Base-by-base conservation (phyloP, 1,284 basidiomycete species). In the Austropuccinia psidii region DNA sequence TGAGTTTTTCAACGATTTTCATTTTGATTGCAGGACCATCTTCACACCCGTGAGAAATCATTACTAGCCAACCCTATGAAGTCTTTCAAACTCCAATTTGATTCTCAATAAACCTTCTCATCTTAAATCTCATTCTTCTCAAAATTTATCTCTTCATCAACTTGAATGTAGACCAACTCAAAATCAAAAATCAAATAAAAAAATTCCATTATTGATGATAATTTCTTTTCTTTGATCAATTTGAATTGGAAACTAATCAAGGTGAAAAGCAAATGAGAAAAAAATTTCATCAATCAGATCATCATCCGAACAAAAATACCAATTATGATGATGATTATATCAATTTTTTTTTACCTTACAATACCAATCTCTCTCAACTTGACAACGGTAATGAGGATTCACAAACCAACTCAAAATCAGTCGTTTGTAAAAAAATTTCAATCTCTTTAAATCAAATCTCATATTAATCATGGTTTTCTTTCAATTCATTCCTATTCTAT, bases 251-350 rank as follows among this genome's bases (percentile, higher is more conserved):
- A 37, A 49, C 50, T 15, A 43, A 62, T 29, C 29, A 64, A 31
- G 70, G 70, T 45, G 60, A 64, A 64, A n/a, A 24, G 21, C 33
- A 73, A 54, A 64, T 73, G 60, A 73, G 50, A 29, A 60, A 33
- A 39, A 45, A 64, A 43, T 39, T 73, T 3, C 37, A 43, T 11
- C 41, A 61, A 45, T 64, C 27, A 19, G 27, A 33, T 6, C n/a
- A 37, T 27, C 15, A 64, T 27, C 21, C 27, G 0, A 77, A 77
- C 33, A 76, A 79, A 31, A 78, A 77, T 7, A n/a, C n/a, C n/a
- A n/a, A n/a, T n/a, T 79, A 79, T 4, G 78, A 79, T 13, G 82
- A 80, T 0, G 83, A 74, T 15, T 60, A 43, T 33, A 33, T 70
- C 5, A 73, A 74, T 52, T 33, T 75, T 41, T 72, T 70, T 55